phyloP scores from a whole-genome alignment of 768 basidiomycete genomes.

The Butyriboletus loyo region DNA sequence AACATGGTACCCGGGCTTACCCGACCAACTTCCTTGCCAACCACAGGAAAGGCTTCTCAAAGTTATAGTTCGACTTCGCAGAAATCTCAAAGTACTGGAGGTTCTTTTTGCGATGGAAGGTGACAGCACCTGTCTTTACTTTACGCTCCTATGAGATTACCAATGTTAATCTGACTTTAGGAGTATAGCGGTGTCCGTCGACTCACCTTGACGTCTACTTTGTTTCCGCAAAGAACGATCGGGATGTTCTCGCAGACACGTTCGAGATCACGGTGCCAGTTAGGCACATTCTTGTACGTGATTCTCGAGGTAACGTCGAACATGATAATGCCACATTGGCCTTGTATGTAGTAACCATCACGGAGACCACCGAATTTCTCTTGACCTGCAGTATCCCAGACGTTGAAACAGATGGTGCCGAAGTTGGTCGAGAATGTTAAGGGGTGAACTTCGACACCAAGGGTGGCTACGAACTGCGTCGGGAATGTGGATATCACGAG shows the following conservation, averaged over 20 bases:
- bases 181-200: neutral
- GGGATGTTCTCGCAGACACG: conserved; percentile 99
- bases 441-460: conserved; percentile 99
- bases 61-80: conserved; percentile 99
- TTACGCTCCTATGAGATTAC: conserved; percentile 82
- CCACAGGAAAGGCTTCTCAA: conserved; percentile 99
- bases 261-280: conserved; percentile 99
- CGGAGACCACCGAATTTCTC: conserved; percentile 99
- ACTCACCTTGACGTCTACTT: conserved; percentile 97
- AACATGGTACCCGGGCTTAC: conserved; percentile 43
- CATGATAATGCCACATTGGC: conserved; percentile 99
- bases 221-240: conserved; percentile 99
- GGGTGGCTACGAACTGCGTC: conserved; percentile 66
- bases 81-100: conserved; percentile 99
- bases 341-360: conserved; percentile 95
- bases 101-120: conserved; percentile 99
- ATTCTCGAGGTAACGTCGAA: conserved; percentile 99
- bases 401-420: conserved; percentile 98
- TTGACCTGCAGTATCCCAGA: conserved; percentile 99
- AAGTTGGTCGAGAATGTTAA: conserved; percentile 96
- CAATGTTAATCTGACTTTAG: conserved; percentile 1
- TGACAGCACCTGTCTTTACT: conserved; percentile 97
- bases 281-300: conserved; percentile 99
- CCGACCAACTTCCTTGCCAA: conserved; percentile 96
- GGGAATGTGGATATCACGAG: conserved; percentile 13